Conservation (phyloP, 2,329 filamentous ascomycete genomes). For the Arthrocladium fulminans region DNA sequence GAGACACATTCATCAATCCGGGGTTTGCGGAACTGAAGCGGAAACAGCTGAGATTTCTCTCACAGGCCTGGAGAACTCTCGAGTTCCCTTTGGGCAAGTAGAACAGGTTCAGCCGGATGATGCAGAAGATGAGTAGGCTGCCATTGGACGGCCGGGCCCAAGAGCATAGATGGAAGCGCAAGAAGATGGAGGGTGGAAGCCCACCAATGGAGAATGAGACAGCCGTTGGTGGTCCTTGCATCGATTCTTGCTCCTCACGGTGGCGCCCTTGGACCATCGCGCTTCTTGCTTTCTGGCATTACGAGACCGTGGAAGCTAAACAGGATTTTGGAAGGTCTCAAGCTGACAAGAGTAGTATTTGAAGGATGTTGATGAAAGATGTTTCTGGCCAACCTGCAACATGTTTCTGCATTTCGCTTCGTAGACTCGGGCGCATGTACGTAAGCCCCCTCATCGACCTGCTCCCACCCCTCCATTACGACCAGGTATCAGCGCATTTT, state of each 20-base stretch:
- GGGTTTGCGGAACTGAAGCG: neutral
- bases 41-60: neutral
- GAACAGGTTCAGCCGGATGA: neutral
- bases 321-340: constrained; percentile 1
- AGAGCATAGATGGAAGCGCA: neutral
- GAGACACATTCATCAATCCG: neutral
- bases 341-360: neutral
- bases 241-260: neutral
- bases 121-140: neutral
- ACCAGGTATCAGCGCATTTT: neutral
- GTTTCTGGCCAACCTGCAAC: neutral
- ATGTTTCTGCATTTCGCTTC: neutral
- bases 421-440: neutral
- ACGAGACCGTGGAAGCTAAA: neutral
- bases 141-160: neutral
- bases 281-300: neutral
- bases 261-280: neutral
- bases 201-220: neutral
- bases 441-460: neutral
- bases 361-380: neutral
- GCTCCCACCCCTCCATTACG: constrained; percentile 6
- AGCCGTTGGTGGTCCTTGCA: neutral
- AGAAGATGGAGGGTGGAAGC: neutral
- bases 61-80: neutral
- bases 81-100: neutral